Evolutionary conservation across 345 rosid species (phyloP).

Genomic region (Pugionium dolabratum): DNA sequence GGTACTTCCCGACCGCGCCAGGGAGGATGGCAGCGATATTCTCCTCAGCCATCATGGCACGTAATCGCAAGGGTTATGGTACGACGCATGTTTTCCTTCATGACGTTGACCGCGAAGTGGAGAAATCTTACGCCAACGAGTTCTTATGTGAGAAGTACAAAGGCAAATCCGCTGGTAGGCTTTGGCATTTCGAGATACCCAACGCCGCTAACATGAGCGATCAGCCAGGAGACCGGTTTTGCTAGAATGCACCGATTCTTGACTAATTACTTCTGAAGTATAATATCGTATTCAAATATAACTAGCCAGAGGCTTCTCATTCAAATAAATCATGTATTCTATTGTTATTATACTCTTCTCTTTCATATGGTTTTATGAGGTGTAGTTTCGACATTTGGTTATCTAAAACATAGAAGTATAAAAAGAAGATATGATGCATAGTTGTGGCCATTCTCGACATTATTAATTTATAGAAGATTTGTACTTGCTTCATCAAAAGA

Average conservation of each 20-base stretch:
- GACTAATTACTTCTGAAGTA: conserved; percentile 8
- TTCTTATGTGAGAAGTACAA: conserved; percentile 60
- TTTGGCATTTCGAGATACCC: conserved; percentile 82
- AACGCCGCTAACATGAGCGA: conserved; percentile 45
- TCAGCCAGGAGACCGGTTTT: conserved; percentile 48
- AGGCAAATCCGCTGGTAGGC: conserved; percentile 51
- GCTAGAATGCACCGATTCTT: conserved; percentile 42
- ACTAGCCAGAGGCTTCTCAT: conserved; percentile 9
- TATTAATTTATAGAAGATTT: too few relatives aligned
- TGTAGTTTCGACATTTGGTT: background rate
- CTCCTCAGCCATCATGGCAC: conserved; percentile 80
- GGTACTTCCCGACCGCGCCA: conserved; percentile 68
- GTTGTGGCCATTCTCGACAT: too few relatives aligned
- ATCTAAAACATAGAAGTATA: too few relatives aligned
- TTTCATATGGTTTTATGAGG: conserved; percentile 7
- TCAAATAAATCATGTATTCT: conserved; percentile 14
- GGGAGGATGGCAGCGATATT: conserved; percentile 82
- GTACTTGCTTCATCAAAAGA: too few relatives aligned
- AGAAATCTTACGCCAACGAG: conserved; percentile 62
- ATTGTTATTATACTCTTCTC: conserved; percentile 2
- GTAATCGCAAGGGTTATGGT: conserved; percentile 62
- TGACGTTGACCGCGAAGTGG: conserved; percentile 69
- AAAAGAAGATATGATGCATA: too few relatives aligned
- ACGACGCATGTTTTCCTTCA: conserved; percentile 74
- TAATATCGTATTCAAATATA: background rate